phyloP scores from a whole-genome alignment of 768 basidiomycete species.

The Lactifluus hygrophoroides region DNA sequence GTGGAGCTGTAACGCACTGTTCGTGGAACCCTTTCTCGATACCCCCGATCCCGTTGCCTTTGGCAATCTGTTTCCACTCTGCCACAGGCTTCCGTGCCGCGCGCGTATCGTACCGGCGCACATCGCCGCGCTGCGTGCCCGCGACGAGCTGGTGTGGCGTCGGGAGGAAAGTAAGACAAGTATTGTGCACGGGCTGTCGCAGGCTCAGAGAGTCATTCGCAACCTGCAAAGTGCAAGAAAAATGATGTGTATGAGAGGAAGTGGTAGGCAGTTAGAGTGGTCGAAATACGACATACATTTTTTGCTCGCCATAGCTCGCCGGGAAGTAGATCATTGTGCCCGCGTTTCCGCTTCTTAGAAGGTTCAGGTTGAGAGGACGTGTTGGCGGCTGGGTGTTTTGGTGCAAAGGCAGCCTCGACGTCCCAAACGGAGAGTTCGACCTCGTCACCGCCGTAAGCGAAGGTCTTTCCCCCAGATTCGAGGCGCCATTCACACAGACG shows the following conservation, averaged over 20 bases:
- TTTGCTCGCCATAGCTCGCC: constrained; percentile 81
- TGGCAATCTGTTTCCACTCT: constrained; percentile 53
- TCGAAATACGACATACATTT: constrained; percentile 41
- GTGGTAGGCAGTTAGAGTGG: too few species aligned
- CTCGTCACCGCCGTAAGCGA: constrained; percentile 81
- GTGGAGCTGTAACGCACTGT: constrained; percentile 41
- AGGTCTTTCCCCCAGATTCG: constrained; percentile 41
- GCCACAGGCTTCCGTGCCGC: constrained; percentile 57
- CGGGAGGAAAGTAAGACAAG: constrained; percentile 52
- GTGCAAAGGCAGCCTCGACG: constrained; percentile 46
- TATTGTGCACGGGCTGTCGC: constrained; percentile 72
- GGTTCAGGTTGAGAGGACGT: constrained; percentile 17
- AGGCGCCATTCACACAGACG: constrained; percentile 63
- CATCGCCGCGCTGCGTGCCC: constrained; percentile 68
- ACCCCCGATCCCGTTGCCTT: constrained; percentile 50
- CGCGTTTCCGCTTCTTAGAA: constrained; percentile 51
- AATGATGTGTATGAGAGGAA: too few species aligned
- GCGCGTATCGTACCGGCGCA: constrained; percentile 73
- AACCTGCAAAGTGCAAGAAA: constrained; percentile 44
- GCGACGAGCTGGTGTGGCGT: constrained; percentile 47
- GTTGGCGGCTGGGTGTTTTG: constrained; percentile 19
- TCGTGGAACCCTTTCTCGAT: constrained; percentile 53
- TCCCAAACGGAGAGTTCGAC: constrained; percentile 81
- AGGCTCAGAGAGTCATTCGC: constrained; percentile 69
- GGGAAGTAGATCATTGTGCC: constrained; percentile 48